Evolutionary conservation across 2,329 filamentous ascomycete genomes (phyloP), one percentile per base, ranked within the genome.

Genomic region (Aspergillus fructus): DNA sequence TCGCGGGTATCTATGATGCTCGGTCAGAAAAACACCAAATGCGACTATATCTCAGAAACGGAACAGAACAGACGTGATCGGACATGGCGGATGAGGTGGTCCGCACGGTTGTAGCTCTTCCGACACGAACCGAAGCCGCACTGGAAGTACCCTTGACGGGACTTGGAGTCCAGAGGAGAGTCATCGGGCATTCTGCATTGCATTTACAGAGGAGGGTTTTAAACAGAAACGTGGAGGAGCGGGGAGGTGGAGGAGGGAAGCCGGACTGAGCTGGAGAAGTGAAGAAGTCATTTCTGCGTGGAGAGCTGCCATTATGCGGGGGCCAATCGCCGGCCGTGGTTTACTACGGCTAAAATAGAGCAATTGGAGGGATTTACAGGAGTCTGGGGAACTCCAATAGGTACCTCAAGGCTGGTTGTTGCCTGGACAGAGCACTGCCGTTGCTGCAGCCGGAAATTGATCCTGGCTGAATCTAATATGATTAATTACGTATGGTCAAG

Each of bases 21-120:
- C 21, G 47, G 50, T 34, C 13, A 30, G 27, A 30, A 9, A 40
- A 42, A 34, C 2, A 15, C 9, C 41, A 3, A 15, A 12, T 19
- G 23, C 3, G 67, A 69, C 56, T 64, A 17, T 21, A 4, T 52
- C 21, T n/a, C 27, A 30, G 27, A 9, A 11, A 30, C 27, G 27
- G 27, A 30, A 11, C 23, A 50, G n/a, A 7, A 56, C 60, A 47
- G 12, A 77, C 75, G 80, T 59, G 81, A 79, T 61, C 81, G 77
- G 42, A 82, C 79, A 70, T 83, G 81, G 47, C 81, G 77, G 52
- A 76, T 78, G 23, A 84, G 71, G 67, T 83, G 81, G 65, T 84
- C 81, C 4, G 80, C 75, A 27, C 81, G 74, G 11, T 78, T 79
- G 67, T 83, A 84, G 53, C 74, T 78, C 49, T 79, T 80, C 58